A percentile compares a stretch with the other conserved stretches of the same genome.
phyloP scores from a whole-genome alignment of 495 filamentous ascomycete genomes.

The Rhizodiscina lignyota region DNA sequence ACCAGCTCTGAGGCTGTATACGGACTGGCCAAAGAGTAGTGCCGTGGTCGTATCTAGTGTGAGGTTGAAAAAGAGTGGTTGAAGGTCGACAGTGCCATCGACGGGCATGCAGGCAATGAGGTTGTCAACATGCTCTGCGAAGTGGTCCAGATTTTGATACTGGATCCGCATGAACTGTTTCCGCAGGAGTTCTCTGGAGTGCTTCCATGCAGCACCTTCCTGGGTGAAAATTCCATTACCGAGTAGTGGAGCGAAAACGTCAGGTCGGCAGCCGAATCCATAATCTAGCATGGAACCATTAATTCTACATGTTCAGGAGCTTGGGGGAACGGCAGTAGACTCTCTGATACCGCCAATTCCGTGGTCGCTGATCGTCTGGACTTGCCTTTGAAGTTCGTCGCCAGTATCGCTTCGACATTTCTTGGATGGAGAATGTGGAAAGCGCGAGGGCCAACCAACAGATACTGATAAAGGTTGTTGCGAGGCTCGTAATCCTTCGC shows the following conservation, averaged over 20 bases:
- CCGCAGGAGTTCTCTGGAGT: not conserved
- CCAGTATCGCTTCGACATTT: constrained; percentile 24
- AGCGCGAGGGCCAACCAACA: constrained; percentile 18
- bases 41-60: constrained; percentile 9
- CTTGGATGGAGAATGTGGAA: constrained; percentile 20
- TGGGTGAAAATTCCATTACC: constrained; percentile 17
- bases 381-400: constrained; percentile 23
- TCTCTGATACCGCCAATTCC: no score
- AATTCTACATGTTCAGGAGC: no score
- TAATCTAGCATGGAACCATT: no score
- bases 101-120: not conserved
- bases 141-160: not conserved
- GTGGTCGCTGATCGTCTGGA: no score
- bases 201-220: not conserved
- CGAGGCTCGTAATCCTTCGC: constrained; percentile 20
- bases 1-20: constrained; percentile 18
- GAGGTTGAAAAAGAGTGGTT: constrained; percentile 6
- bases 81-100: constrained; percentile 3
- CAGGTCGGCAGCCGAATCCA: constrained; percentile 16
- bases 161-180: not conserved
- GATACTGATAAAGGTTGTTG: constrained; percentile 17
- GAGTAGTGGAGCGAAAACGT: constrained; percentile 19
- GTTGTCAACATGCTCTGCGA: not conserved
- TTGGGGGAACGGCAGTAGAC: no score
- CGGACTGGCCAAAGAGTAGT: constrained; percentile 7